Base-by-base conservation (phyloP, 306 rosid species). In the Crataegus laevigata region DNA sequence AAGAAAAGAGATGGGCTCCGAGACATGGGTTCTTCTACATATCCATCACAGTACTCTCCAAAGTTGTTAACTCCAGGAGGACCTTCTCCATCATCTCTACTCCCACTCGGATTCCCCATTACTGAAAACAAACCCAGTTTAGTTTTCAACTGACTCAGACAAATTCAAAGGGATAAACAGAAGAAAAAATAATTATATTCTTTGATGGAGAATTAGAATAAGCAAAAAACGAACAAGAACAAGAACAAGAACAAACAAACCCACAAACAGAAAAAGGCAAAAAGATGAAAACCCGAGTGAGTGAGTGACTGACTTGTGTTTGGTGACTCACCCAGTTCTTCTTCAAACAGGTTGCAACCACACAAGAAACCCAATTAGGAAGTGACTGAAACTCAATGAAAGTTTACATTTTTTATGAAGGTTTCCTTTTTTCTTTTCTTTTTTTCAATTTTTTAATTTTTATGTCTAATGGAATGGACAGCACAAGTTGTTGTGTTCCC, bases 281-380 rank as follows among this genome's bases (percentile, higher is more conserved):
- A 76, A 32, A 11, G 54, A 47, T 14, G 54, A 47, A 47, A 9
- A 68, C 72, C 65, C 82, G 38, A 34, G 38, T 34, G 8, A 34
- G 0, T 34, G 38, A 34, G 0, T 25, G 32, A 73, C 55, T 75
- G 9, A 79, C 19, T 73, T 72, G 74, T 55, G 74, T 58, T 54
- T 25, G 73, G 72, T 61, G 57, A 71, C 74, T 82, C 74, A 90
- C 83, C 90, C 87, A 79, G 86, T 71, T 86, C 72, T 43, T 86
- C 72, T 43, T 76, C n/a, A 76, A 71, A 80, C 72, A 78, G 76
- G 82, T 76, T 78, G 79, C 78, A 79, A 76, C 66, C 71, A 80
- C 83, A 81, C 67, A 80, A 85, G 89, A 78, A 90, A 81, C 78
- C 75, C 82, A 84, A 78, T 58, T 68, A 80, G 77, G 69, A 81